A percentile compares a stretch with the other conserved stretches of the same genome.
Conservation (phyloP, 2,329 filamentous ascomycete genomes). For the Aspergillus arachidicola region DNA sequence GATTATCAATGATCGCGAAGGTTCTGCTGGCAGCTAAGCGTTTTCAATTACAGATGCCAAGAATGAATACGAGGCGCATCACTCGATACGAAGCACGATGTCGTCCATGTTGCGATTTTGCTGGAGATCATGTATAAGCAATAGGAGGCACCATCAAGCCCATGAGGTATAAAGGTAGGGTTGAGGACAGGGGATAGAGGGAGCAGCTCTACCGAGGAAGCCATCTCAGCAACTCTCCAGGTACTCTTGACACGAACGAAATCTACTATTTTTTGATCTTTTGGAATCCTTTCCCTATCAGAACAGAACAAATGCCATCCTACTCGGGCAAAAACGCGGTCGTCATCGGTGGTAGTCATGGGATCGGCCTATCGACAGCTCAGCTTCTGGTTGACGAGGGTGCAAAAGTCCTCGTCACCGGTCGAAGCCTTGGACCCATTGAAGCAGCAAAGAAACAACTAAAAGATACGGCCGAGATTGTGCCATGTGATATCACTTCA, state of each 20-base stretch:
- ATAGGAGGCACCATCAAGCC: neutral
- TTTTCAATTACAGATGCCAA: neutral
- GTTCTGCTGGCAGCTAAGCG: neutral
- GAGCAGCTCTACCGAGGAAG: neutral
- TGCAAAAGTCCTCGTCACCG: conserved; percentile 15
- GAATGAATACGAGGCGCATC: neutral
- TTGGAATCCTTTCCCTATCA: too few relatives aligned
- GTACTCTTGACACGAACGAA: neutral
- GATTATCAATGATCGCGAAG: neutral
- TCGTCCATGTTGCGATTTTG: neutral
- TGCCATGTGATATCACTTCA: conserved; percentile 12
- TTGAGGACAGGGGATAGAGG: neutral
- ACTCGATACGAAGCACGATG: neutral
- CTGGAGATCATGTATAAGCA: neutral
- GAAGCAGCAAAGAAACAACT: conserved; percentile 4
- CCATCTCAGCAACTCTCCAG: neutral
- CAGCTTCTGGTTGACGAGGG: conserved; percentile 11
- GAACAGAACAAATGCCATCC: neutral
- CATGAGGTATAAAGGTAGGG: neutral
- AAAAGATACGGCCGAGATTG: conserved; percentile 3
- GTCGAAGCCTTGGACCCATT: conserved; percentile 13
- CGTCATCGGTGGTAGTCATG: conserved; percentile 17
- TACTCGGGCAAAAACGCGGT: conserved; percentile 11
- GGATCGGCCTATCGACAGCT: conserved; percentile 16
- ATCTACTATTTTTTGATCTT: neutral